Conservation (phyloP, 257 asterid species). For the Solanum dulcamara region DNA sequence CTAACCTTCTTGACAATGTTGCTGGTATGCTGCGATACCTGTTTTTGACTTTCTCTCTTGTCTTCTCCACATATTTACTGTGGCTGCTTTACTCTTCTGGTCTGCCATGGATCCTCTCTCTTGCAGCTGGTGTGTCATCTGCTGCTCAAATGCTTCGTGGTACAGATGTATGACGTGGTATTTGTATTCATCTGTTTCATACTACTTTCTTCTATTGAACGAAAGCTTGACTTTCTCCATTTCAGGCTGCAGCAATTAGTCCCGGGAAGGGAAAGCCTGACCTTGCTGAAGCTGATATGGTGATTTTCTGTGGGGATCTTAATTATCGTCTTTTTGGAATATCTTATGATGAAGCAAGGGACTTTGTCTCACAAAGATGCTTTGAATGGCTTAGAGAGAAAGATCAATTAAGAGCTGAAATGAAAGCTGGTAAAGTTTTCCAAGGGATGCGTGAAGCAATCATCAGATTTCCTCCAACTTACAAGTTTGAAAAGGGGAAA, state of each 20-base stretch:
- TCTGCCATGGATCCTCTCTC: slow-evolving; percentile 60
- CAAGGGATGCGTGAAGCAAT: slow-evolving; percentile 99
- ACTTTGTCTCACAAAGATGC: slow-evolving; percentile 94
- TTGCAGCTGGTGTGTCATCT: slow-evolving; percentile 90
- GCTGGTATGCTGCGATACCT: slow-evolving; percentile 79
- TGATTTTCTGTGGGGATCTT: slow-evolving; percentile 77
- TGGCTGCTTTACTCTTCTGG: slow-evolving; percentile 70
- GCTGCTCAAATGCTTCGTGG: slow-evolving; percentile 77
- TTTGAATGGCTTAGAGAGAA: slow-evolving; percentile 98
- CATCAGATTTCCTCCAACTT: slow-evolving; percentile 87
- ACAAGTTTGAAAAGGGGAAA: slow-evolving; percentile 86
- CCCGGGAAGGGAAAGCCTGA: slow-evolving; percentile 75
- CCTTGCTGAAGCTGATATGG: slow-evolving; percentile 89
- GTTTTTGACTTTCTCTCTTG: slow-evolving; percentile 61
- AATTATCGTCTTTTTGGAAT: slow-evolving; percentile 94
- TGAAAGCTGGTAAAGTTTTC: slow-evolving; percentile 86
- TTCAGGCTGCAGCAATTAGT: slow-evolving; percentile 33
- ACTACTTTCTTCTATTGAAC: background rate
- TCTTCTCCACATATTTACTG: slow-evolving; percentile 62
- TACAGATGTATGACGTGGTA: slow-evolving; percentile 39
- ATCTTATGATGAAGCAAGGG: slow-evolving; percentile 95
- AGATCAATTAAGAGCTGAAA: slow-evolving; percentile 84
- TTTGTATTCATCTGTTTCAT: background rate
- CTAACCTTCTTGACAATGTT: slow-evolving; percentile 44
- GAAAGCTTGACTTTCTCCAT: background rate